Conservation (phyloP, 208 protist species). For the Wallacemonas collosoma region DNA sequence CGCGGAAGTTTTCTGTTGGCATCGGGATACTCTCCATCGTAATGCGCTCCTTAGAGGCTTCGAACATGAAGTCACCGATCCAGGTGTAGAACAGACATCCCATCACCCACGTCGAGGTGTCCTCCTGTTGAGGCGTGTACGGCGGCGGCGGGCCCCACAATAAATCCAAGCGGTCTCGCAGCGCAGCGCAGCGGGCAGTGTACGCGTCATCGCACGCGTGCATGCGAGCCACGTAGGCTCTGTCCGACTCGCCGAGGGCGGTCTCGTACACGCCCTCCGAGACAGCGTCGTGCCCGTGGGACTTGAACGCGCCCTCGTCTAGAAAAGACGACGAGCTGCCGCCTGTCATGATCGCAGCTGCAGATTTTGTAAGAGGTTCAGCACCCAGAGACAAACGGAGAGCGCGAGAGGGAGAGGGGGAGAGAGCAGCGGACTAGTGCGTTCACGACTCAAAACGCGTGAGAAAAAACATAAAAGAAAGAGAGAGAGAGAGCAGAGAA, state of each 20-base stretch:
- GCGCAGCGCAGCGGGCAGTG: neutral
- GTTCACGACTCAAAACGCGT: too few species aligned
- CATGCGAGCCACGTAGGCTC: conserved; percentile 3
- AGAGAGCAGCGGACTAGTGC: too few species aligned
- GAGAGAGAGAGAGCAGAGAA: neutral
- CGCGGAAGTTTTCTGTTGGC: conserved; percentile 19
- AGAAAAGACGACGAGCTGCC: neutral
- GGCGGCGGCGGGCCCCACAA: conserved; percentile 28
- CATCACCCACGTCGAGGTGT: conserved; percentile 16
- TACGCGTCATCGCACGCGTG: neutral
- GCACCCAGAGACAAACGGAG: too few species aligned
- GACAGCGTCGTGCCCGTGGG: neutral
- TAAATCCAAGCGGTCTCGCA: conserved; percentile 19
- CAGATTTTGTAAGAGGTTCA: too few species aligned
- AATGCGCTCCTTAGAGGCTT: conserved; percentile 34
- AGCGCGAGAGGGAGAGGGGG: neutral
- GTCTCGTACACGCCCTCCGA: neutral
- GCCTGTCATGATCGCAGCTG: neutral
- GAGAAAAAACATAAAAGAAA: neutral
- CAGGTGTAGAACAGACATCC: conserved; percentile 37
- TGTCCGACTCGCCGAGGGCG: neutral
- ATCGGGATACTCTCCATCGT: conserved; percentile 28
- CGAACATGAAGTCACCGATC: conserved; percentile 33
- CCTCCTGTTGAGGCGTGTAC: conserved; percentile 31
- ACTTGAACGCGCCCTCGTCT: neutral